These are phyloP conservation scores for Gracilaria vermiculophylla DNA, from an alignment of 23 red algal species.

Conservation along the genomic window DNA sequence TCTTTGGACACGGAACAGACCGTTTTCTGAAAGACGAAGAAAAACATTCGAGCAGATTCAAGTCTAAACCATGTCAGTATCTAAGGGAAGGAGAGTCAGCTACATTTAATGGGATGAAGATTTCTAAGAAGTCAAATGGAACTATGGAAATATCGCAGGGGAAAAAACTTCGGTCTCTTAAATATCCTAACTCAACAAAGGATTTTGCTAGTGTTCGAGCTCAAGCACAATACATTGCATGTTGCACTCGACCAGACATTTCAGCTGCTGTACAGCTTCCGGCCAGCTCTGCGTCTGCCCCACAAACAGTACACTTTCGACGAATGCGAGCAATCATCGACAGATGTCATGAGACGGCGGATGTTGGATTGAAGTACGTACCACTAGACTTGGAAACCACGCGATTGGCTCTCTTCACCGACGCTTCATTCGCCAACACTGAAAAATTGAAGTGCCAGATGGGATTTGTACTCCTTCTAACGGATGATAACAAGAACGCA, in stretches of 20 bases:
- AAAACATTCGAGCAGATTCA: neutral
- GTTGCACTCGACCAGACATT: neutral
- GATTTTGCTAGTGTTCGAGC: neutral
- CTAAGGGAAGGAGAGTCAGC: neutral
- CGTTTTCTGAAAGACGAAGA: slow-evolving; percentile 4
- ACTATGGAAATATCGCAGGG: too few species aligned
- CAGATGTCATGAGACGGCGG: neutral
- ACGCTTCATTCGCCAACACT: too few species aligned
- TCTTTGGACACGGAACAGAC: neutral
- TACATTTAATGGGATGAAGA: neutral
- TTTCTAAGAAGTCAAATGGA: neutral
- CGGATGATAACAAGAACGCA: too few species aligned
- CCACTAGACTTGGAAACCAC: too few species aligned
- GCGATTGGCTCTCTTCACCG: too few species aligned
- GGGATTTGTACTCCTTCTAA: too few species aligned
- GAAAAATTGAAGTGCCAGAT: too few species aligned
- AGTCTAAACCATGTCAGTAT: neutral
- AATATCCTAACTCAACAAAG: neutral
- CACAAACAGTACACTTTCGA: too few species aligned
- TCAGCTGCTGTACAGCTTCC: too few species aligned
- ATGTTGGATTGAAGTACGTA: too few species aligned
- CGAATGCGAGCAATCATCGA: neutral
- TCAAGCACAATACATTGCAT: neutral
- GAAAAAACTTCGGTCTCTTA: neutral
- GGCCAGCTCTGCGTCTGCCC: too few species aligned